Conservation (phyloP, 306 rosid genomes). For the Ormosia emarginata region DNA sequence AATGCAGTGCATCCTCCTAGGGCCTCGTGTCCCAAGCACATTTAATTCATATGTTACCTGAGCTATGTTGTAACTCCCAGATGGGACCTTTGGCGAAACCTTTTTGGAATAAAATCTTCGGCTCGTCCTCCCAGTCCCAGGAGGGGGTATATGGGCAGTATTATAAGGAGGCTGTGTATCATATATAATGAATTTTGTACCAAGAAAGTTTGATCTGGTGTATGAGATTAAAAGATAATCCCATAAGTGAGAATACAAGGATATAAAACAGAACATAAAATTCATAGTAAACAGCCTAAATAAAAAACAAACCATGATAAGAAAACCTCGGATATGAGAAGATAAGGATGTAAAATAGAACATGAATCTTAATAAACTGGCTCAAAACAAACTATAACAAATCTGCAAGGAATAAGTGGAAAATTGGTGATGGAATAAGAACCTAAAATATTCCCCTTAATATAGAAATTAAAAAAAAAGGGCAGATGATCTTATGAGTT, state of each 20-base stretch:
- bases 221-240: constrained; percentile 1
- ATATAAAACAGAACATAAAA: neutral
- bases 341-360: too few species aligned
- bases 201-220: constrained; percentile 90
- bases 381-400: neutral
- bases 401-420: neutral
- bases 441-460: neutral
- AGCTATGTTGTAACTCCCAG: constrained; percentile 90
- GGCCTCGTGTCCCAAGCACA: constrained; percentile 92
- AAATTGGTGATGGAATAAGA: neutral
- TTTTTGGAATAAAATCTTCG: constrained; percentile 86
- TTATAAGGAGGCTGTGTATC: constrained; percentile 81
- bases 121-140: constrained; percentile 70
- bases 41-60: constrained; percentile 85
- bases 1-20: constrained; percentile 87
- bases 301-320: too few species aligned
- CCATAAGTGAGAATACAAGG: neutral
- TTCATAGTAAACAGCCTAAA: neutral
- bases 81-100: constrained; percentile 90
- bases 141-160: constrained; percentile 55
- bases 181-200: constrained; percentile 80
- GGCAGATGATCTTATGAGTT: neutral
- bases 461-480: neutral
- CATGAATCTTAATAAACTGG: neutral
- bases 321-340: too few species aligned